A percentile compares a stretch with the other conserved stretches of the same genome.
Evolutionary conservation across 108 stramenopile species (phyloP).

Genomic region (Nitzschia sp.): DNA sequence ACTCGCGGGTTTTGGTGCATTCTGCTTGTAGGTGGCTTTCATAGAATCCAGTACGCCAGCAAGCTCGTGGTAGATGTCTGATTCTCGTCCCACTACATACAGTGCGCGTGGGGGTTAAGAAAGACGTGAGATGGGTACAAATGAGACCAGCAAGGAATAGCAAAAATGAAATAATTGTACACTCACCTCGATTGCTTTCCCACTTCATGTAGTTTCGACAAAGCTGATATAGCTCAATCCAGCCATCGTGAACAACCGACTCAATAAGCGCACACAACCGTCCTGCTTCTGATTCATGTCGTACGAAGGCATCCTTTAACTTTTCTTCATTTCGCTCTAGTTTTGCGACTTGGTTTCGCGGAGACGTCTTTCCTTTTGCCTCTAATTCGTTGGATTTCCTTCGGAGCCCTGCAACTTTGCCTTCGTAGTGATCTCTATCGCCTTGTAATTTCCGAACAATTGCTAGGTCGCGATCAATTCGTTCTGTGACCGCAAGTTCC

Average conservation of each 20-base stretch:
- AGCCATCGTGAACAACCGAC: conserved; percentile 18
- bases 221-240: conserved; percentile 25
- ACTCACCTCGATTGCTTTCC: conserved; percentile 27
- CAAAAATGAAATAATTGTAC: background rate
- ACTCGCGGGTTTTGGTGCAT: conserved; percentile 15
- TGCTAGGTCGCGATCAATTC: conserved; percentile 17
- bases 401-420: conserved; percentile 33
- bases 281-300: conserved; percentile 25
- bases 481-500: conserved; percentile 24
- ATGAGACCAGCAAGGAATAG: background rate
- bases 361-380: conserved; percentile 22
- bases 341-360: conserved; percentile 9
- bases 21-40: conserved; percentile 21
- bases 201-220: conserved; percentile 24
- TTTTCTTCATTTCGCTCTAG: conserved; percentile 41
- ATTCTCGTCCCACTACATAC: conserved; percentile 10
- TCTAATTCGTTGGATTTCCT: conserved; percentile 21
- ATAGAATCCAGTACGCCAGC: conserved; percentile 13
- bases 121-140: background rate
- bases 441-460: conserved; percentile 12
- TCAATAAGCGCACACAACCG: conserved; percentile 31
- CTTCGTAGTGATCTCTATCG: conserved; percentile 31
- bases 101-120: background rate
- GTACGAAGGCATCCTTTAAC: conserved; percentile 24
- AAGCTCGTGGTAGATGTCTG: conserved; percentile 1